These are phyloP conservation scores for Nakataea oryzae DNA, from an alignment of 2,329 filamentous ascomycete species.

Conservation along the genomic window DNA sequence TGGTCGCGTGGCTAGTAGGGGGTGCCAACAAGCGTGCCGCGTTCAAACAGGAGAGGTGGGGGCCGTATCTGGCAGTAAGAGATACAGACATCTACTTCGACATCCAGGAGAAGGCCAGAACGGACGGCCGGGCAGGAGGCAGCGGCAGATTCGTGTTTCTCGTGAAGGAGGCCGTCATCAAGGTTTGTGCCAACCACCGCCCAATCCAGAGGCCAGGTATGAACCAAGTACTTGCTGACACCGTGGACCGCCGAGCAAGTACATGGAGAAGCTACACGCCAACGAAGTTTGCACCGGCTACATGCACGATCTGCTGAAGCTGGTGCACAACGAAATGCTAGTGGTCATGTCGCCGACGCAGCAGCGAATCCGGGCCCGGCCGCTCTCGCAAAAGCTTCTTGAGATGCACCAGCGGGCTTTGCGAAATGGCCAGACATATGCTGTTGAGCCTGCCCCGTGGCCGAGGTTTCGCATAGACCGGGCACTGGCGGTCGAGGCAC, in stretches of 20 bases:
- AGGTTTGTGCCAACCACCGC: neutral
- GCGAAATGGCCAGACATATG: neutral
- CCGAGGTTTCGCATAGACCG: neutral
- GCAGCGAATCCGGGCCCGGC: neutral
- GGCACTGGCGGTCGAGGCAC: neutral
- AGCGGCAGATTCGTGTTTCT: neutral
- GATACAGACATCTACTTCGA: neutral
- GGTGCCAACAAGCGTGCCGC: neutral
- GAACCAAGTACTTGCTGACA: neutral
- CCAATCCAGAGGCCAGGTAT: no score
- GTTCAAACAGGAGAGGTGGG: neutral
- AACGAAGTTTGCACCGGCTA: neutral
- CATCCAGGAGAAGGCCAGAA: neutral
- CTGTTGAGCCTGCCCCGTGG: neutral
- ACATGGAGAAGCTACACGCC: neutral
- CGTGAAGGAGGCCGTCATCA: neutral
- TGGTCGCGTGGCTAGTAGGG: slow-evolving; percentile 6
- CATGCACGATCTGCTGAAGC: neutral
- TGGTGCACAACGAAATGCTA: neutral
- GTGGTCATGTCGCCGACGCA: neutral
- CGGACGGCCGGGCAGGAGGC: neutral
- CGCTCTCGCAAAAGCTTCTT: neutral
- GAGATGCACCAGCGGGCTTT: neutral
- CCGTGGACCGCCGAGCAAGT: neutral
- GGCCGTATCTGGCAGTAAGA: neutral